Conservation (phyloP, 768 basidiomycete species). For the Naganishia vishniacii region DNA sequence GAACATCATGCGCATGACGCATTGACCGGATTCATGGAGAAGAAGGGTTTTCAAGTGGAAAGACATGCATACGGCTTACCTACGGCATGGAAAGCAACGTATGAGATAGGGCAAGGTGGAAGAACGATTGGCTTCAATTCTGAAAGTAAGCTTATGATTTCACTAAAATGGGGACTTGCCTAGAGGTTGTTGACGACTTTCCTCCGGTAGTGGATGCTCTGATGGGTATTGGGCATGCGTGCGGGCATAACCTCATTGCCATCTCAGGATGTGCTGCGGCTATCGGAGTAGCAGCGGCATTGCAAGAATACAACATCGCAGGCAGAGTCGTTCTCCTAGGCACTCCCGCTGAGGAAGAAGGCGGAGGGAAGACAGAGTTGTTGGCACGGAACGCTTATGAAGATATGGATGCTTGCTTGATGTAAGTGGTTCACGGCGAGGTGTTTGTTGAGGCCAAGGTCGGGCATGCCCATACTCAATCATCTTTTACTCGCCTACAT, state of each 20-base stretch:
- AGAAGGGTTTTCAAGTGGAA: conserved; percentile 25
- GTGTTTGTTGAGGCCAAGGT: no score
- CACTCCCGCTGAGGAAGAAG: conserved; percentile 33
- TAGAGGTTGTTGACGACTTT: neutral
- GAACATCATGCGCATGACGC: conserved; percentile 25
- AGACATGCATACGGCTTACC: conserved; percentile 30
- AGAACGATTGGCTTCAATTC: conserved; percentile 32
- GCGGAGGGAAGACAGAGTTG: conserved; percentile 34
- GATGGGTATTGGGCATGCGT: conserved; percentile 55
- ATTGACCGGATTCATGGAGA: conserved; percentile 20
- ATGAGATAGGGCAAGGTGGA: conserved; percentile 30
- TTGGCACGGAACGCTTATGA: conserved; percentile 29
- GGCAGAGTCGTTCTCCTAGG: conserved; percentile 31
- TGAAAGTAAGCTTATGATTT: conserved; percentile 22
- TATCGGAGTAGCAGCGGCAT: conserved; percentile 27
- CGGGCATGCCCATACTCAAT: no score
- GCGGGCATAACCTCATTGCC: conserved; percentile 33
- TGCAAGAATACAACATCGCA: conserved; percentile 28
- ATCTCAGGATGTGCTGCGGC: conserved; percentile 29
- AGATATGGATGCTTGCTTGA: conserved; percentile 37
- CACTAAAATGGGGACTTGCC: no score
- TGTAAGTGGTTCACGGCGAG: no score
- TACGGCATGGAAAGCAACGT: conserved; percentile 33
- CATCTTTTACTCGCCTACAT: neutral
- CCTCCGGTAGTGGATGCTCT: conserved; percentile 49